A percentile compares a stretch with the other conserved stretches of the same genome.
phyloP scores from a whole-genome alignment of 805 yeast species.

The Hanseniaspora clermontiae region DNA sequence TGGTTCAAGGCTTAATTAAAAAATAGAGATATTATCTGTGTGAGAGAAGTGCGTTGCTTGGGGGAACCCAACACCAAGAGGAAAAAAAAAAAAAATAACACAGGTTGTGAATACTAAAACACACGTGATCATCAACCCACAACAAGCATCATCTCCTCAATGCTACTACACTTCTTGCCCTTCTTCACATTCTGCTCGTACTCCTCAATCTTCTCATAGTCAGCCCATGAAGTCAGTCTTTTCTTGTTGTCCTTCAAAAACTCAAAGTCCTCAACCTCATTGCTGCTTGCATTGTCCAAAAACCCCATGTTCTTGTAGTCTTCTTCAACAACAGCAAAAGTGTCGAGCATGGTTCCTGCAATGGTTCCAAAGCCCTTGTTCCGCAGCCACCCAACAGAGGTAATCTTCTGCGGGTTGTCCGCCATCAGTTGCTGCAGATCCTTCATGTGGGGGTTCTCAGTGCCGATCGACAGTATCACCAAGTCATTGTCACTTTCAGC shows the following conservation, averaged over 20 bases:
- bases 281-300: background rate
- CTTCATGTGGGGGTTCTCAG: slow-evolving; percentile 26
- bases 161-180: slow-evolving; percentile 4
- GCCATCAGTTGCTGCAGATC: slow-evolving; percentile 27
- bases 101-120: no score
- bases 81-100: no score
- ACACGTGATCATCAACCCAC: background rate
- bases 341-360: slow-evolving; percentile 77
- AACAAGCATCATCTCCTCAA: background rate
- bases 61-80: no score
- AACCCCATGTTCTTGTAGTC: slow-evolving; percentile 39
- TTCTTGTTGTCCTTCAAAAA: slow-evolving; percentile 13
- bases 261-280: background rate
- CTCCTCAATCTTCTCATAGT: slow-evolving; percentile 22
- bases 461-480: slow-evolving; percentile 68
- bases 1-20: no score
- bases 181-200: slow-evolving; percentile 20
- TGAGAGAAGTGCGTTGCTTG: no score
- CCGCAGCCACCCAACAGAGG: slow-evolving; percentile 75
- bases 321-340: slow-evolving; percentile 59
- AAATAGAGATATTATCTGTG: no score
- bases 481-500: slow-evolving; percentile 41
- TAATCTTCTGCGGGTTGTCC: slow-evolving; percentile 32
- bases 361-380: slow-evolving; percentile 83
- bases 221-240: slow-evolving; percentile 24